Evolutionary conservation across 106 monocot species (phyloP).

Genomic region (Cymbidium sinense): DNA sequence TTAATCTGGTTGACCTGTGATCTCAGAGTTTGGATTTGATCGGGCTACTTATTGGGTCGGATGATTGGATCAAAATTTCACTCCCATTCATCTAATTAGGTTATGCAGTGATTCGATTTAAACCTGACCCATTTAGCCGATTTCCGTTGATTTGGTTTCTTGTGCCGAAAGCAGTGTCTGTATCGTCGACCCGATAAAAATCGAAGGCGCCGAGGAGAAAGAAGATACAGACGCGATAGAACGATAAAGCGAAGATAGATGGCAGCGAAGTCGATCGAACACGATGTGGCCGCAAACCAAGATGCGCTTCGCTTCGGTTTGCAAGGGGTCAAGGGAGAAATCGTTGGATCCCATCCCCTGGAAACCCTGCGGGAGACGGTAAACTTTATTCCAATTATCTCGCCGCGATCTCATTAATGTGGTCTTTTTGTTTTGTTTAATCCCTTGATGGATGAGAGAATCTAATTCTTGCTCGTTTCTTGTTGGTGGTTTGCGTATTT

Average conservation of each 20-base stretch:
- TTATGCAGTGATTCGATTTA: no score
- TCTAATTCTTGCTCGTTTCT: not conserved
- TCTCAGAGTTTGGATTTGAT: no score
- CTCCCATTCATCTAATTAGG: no score
- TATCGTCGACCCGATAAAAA: not conserved
- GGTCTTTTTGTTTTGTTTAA: not conserved
- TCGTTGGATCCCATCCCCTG: slow-evolving; percentile 72
- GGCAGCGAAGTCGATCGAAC: slow-evolving; percentile 43
- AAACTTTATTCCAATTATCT: not conserved
- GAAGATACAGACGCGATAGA: not conserved
- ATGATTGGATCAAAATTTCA: no score
- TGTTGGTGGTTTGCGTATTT: not conserved
- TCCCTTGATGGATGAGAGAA: not conserved
- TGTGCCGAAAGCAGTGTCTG: not conserved
- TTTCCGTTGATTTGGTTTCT: not conserved
- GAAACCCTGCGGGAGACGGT: slow-evolving; percentile 49
- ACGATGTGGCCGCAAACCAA: slow-evolving; percentile 39
- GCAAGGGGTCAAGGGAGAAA: slow-evolving; percentile 66
- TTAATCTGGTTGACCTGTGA: no score
- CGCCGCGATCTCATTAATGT: slow-evolving; percentile 1
- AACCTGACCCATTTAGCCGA: no score
- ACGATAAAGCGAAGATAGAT: not conserved
- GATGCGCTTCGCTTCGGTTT: slow-evolving; percentile 78
- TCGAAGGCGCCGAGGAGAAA: not conserved
- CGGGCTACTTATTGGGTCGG: no score